These are phyloP conservation scores for Aureobasidium namibiae DNA, from an alignment of 2,329 filamentous ascomycete species.

Conservation along the genomic window DNA sequence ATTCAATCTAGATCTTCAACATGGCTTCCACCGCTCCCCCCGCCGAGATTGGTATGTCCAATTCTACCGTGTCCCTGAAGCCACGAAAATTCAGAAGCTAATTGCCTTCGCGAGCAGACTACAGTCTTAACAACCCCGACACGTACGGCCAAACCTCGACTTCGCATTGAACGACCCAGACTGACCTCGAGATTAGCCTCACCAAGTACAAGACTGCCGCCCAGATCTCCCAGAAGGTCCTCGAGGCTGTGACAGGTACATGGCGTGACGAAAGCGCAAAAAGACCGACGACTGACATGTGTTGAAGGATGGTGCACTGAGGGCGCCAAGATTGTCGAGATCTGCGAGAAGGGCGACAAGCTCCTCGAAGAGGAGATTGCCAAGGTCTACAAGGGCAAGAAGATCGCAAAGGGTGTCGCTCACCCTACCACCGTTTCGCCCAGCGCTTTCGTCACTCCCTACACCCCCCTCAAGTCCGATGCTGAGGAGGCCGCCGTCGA, in stretches of 20 bases:
- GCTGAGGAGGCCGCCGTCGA: conserved; percentile 70
- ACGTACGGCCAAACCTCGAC: conserved; percentile 19
- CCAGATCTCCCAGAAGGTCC: conserved; percentile 89
- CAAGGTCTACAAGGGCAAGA: conserved; percentile 99
- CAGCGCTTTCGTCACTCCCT: conserved; percentile 88
- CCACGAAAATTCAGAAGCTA: not conserved
- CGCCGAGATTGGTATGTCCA: conserved; percentile 19
- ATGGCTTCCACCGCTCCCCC: conserved; percentile 19
- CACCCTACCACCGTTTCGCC: conserved; percentile 95
- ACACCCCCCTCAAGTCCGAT: conserved; percentile 85
- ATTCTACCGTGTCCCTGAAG: not conserved
- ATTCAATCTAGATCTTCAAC: conserved; percentile 13
- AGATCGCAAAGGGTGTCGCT: conserved; percentile 85
- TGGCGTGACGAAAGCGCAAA: conserved; percentile 10
- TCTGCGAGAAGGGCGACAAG: conserved; percentile 95
- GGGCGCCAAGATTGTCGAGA: conserved; percentile 83
- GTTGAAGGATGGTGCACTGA: conserved; percentile 59
- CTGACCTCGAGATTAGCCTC: conserved; percentile 89
- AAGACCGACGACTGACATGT: conserved; percentile 16
- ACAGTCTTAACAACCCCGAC: conserved; percentile 30
- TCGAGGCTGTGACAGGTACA: conserved; percentile 67
- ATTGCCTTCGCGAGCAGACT: conserved; percentile 22
- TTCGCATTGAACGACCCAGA: conserved; percentile 48
- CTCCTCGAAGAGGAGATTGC: conserved; percentile 84
- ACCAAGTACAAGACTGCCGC: conserved; percentile 99